Conservation (phyloP, 2,329 filamentous ascomycete genomes). For the Aspergillus arachidicola region DNA sequence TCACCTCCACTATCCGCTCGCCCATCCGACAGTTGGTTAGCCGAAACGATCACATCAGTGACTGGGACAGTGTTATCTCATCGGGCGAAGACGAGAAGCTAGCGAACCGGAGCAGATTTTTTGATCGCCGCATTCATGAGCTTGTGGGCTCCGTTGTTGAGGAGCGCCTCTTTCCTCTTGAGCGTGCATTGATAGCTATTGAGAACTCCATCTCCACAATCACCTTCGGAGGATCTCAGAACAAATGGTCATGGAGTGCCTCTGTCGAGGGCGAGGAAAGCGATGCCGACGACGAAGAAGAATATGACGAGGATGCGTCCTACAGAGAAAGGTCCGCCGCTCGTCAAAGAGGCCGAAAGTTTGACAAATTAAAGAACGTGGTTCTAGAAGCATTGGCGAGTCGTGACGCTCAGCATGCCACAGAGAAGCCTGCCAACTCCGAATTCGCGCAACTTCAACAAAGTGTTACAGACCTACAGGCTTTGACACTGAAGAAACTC, state of each 20-base stretch:
- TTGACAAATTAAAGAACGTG: constrained; percentile 75
- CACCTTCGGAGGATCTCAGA: constrained; percentile 56
- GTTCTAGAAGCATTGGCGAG: constrained; percentile 67
- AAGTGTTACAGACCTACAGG: constrained; percentile 41
- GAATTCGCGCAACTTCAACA: constrained; percentile 44
- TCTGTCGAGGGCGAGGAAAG: constrained; percentile 74
- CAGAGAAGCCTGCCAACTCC: constrained; percentile 30
- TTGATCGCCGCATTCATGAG: constrained; percentile 86
- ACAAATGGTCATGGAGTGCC: constrained; percentile 61
- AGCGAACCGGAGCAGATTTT: constrained; percentile 79
- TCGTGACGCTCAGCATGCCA: constrained; percentile 38
- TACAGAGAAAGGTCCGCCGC: constrained; percentile 76
- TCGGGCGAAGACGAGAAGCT: constrained; percentile 84
- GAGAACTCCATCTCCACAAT: constrained; percentile 67
- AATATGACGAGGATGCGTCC: constrained; percentile 52
- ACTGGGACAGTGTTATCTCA: constrained; percentile 88
- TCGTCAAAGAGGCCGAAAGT: constrained; percentile 66
- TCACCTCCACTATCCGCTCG: constrained; percentile 58
- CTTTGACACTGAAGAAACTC: constrained; percentile 42
- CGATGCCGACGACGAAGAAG: constrained; percentile 93
- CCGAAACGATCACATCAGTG: constrained; percentile 69
- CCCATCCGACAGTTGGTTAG: constrained; percentile 66
- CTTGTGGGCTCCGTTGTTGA: constrained; percentile 78
- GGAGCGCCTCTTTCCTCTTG: constrained; percentile 75
- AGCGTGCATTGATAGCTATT: constrained; percentile 75